Evolutionary conservation across 768 basidiomycete species (phyloP).

Genomic region (Tricholoma bakamatsutake): DNA sequence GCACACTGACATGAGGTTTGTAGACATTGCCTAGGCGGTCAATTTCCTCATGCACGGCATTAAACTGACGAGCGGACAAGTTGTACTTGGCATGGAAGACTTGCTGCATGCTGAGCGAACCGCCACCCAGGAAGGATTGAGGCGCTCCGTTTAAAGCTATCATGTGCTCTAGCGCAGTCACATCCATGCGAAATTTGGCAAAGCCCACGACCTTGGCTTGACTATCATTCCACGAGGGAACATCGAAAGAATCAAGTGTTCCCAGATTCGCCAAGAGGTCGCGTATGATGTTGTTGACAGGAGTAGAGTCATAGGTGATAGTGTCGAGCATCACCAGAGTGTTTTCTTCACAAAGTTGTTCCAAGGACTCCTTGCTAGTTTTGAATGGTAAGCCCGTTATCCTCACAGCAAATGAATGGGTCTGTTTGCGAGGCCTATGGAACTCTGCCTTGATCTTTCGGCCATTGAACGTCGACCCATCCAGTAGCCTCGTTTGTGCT

Average conservation of each 20-base stretch:
- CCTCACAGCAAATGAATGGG: conserved; percentile 34
- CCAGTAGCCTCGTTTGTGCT: conserved; percentile 30
- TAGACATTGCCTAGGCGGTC: conserved; percentile 23
- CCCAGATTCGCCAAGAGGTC: conserved; percentile 29
- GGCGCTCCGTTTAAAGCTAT: conserved; percentile 19
- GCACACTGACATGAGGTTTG: conserved; percentile 27
- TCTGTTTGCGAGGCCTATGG: conserved; percentile 28
- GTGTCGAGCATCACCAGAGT: conserved; percentile 24
- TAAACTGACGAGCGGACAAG: conserved; percentile 27
- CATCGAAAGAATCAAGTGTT: conserved; percentile 33
- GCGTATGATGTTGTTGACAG: conserved; percentile 27
- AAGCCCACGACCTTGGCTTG: conserved; percentile 34
- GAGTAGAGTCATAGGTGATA: conserved; percentile 29
- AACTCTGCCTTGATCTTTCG: conserved; percentile 35
- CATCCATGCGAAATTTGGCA: conserved; percentile 31
- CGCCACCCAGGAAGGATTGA: conserved; percentile 33
- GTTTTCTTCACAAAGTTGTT: conserved; percentile 24
- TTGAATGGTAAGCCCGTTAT: conserved; percentile 37
- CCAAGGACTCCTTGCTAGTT: conserved; percentile 25
- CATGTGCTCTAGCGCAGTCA: conserved; percentile 18
- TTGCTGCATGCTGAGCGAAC: conserved; percentile 30
- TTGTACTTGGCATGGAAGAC: conserved; percentile 36
- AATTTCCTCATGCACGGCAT: conserved; percentile 30
- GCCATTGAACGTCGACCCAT: conserved; percentile 33
- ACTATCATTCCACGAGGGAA: conserved; percentile 24